Percentiles rank a stretch among this genome's conserved stretches.
Evolutionary conservation across 495 filamentous ascomycete genomes (phyloP).

Genomic region (Penicillium steckii): DNA sequence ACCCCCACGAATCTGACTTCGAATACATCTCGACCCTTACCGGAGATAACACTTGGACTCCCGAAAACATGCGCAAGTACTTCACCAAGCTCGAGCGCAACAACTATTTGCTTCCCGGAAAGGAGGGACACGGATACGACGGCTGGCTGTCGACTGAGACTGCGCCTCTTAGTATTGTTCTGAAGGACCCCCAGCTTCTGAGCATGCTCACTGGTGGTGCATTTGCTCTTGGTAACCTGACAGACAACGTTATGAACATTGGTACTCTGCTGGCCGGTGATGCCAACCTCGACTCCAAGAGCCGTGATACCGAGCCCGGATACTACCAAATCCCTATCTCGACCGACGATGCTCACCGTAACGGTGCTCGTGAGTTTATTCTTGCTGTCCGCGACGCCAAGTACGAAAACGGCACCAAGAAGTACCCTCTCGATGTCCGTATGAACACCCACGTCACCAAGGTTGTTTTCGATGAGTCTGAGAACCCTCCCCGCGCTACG

Average conservation of each 20-base stretch:
- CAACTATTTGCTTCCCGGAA: constrained; percentile 43
- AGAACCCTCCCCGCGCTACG: constrained; percentile 48
- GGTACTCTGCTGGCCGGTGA: constrained; percentile 49
- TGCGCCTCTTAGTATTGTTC: constrained; percentile 45
- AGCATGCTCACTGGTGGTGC: constrained; percentile 49
- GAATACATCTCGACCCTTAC: constrained; percentile 42
- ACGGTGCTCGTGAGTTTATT: constrained; percentile 52
- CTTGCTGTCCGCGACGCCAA: constrained; percentile 47
- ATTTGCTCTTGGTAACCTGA: constrained; percentile 47
- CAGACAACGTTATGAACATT: constrained; percentile 35
- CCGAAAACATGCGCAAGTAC: constrained; percentile 44
- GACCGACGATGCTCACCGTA: constrained; percentile 46
- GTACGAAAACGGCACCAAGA: constrained; percentile 48
- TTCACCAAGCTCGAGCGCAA: constrained; percentile 49
- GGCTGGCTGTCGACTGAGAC: constrained; percentile 56
- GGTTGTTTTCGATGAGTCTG: constrained; percentile 51
- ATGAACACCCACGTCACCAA: constrained; percentile 63
- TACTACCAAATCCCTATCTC: constrained; percentile 55
- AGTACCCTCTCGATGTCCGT: constrained; percentile 57
- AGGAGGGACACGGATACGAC: constrained; percentile 51
- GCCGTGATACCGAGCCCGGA: constrained; percentile 37
- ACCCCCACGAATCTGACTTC: constrained; percentile 45
- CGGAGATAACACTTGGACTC: constrained; percentile 42
- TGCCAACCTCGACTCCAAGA: constrained; percentile 46
- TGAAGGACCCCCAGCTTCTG: constrained; percentile 52